These are phyloP conservation scores for Chaetomium sp. DNA, from an alignment of 2,329 filamentous ascomycete genomes.

Conservation along the genomic window DNA sequence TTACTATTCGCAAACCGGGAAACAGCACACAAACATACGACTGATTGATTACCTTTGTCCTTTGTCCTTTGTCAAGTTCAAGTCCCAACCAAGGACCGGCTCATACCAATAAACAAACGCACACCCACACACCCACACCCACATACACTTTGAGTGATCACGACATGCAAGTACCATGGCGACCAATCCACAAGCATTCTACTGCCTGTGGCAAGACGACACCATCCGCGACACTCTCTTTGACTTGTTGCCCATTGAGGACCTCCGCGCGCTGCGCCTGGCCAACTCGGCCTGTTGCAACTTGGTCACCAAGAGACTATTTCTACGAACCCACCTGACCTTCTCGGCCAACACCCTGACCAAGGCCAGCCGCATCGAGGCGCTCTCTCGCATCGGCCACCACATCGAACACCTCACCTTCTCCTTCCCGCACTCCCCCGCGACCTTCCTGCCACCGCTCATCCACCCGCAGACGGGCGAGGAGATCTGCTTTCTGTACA, in stretches of 20 bases:
- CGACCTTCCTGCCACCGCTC: slow-evolving; percentile 79
- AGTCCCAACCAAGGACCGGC: too few species aligned
- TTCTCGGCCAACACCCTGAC: slow-evolving; percentile 73
- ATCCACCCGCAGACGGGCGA: slow-evolving; percentile 69
- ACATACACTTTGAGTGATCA: slow-evolving; percentile 2
- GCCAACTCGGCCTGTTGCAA: slow-evolving; percentile 65
- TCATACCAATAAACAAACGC: too few species aligned
- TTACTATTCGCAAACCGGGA: not conserved
- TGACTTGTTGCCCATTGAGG: slow-evolving; percentile 41
- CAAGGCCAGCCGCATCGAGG: slow-evolving; percentile 63
- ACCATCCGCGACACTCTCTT: slow-evolving; percentile 46
- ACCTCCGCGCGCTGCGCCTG: slow-evolving; percentile 56
- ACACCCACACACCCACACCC: not conserved
- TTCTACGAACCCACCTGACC: slow-evolving; percentile 61
- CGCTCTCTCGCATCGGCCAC: slow-evolving; percentile 69
- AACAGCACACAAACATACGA: too few species aligned
- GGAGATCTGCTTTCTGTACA: slow-evolving; percentile 76
- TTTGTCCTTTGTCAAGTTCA: not conserved
- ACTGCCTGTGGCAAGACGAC: slow-evolving; percentile 50
- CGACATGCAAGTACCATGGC: slow-evolving; percentile 48
- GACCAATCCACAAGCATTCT: slow-evolving; percentile 43
- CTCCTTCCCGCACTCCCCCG: slow-evolving; percentile 65
- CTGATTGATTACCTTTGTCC: too few species aligned
- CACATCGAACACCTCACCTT: slow-evolving; percentile 76
- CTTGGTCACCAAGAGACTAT: slow-evolving; percentile 62